These are phyloP conservation scores for Malus orientalis DNA, from an alignment of 306 rosid genomes.

Conservation along the genomic window DNA sequence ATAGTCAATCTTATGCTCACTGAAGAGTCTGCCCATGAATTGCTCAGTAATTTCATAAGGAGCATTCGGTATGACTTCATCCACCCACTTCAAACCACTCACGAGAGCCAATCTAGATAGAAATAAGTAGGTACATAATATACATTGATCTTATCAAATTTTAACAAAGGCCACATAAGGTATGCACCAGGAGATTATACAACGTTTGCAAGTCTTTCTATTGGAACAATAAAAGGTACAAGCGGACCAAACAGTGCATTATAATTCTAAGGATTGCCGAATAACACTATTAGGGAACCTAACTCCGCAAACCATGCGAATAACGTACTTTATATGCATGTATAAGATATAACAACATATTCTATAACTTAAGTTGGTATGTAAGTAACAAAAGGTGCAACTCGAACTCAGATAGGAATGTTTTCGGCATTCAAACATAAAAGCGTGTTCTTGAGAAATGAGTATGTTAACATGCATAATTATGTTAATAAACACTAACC, in stretches of 20 bases:
- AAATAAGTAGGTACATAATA: neutral
- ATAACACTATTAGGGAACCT: neutral
- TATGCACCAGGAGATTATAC: neutral
- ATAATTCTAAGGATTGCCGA: neutral
- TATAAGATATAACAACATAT: neutral
- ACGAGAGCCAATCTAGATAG: slow-evolving; percentile 71
- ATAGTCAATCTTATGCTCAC: slow-evolving; percentile 87
- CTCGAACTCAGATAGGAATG: neutral
- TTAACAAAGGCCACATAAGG: neutral
- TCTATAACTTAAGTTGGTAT: neutral
- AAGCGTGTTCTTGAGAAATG: neutral
- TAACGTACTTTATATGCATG: neutral
- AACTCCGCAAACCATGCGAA: neutral
- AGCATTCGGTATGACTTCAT: slow-evolving; percentile 89
- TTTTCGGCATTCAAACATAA: neutral
- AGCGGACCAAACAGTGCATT: neutral
- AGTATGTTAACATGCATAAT: neutral
- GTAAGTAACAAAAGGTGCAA: neutral
- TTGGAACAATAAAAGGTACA: neutral
- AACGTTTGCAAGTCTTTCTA: neutral
- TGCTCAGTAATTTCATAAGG: slow-evolving; percentile 90
- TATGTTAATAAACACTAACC: slow-evolving; percentile 29
- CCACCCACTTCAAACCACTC: slow-evolving; percentile 99
- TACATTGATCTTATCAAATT: neutral
- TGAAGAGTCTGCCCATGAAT: slow-evolving; percentile 88